These are phyloP conservation scores for Agaricus bisporus DNA, from an alignment of 768 basidiomycete species.

Conservation along the genomic window DNA sequence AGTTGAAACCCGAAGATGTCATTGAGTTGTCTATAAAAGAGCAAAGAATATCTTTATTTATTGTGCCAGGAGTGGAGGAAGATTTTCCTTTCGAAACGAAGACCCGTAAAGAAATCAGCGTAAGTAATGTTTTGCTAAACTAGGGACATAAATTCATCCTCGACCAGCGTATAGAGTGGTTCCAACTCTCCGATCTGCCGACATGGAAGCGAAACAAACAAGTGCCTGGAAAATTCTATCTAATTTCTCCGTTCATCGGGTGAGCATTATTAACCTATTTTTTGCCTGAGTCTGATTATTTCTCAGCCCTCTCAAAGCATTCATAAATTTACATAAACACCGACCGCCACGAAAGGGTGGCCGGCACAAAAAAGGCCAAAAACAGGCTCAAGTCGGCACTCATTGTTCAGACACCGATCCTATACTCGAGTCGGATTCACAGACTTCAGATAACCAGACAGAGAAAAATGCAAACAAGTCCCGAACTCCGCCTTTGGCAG, in stretches of 20 bases:
- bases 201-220: conserved; percentile 83
- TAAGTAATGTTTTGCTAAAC: conserved; percentile 30
- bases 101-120: conserved; percentile 97
- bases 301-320: conserved; percentile 56
- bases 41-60: conserved; percentile 85
- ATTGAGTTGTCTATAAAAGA: conserved; percentile 86
- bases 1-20: conserved; percentile 59
- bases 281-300: conserved; percentile 8
- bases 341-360: conserved; percentile 26
- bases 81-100: conserved; percentile 86
- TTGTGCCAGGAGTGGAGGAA: conserved; percentile 85
- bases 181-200: conserved; percentile 80
- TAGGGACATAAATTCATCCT: background rate
- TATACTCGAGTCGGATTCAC: conserved; percentile 60
- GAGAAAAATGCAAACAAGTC: conserved; percentile 57
- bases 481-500: conserved; percentile 36
- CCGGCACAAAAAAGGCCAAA: conserved; percentile 19
- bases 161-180: conserved; percentile 93
- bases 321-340: conserved; percentile 61
- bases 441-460: conserved; percentile 34
- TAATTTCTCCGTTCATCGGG: conserved; percentile 92
- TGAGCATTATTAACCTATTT: conserved; percentile 26
- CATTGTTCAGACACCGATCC: conserved; percentile 15
- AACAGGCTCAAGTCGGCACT: conserved; percentile 7
- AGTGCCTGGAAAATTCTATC: conserved; percentile 78